Evolutionary conservation across 441 rosid species (phyloP).

Genomic region (Pelargonium exstipulatum): DNA sequence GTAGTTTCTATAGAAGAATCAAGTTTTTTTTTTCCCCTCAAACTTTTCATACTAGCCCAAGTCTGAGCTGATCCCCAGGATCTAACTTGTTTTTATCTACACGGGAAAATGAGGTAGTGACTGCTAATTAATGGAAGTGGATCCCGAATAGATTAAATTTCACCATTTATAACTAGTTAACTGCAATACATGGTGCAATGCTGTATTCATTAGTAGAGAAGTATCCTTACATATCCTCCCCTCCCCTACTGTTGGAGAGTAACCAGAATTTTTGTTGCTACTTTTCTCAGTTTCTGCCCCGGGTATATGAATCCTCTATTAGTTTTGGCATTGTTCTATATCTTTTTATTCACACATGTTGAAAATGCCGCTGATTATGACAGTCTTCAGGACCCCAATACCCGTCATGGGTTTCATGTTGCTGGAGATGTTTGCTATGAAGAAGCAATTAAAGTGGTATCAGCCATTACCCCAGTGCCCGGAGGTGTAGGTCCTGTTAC

Average conservation of each 20-base stretch:
- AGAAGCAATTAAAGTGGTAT: slow-evolving; percentile 27
- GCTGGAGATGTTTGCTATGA: slow-evolving; percentile 28
- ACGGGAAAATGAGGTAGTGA: neutral
- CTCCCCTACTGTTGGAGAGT: neutral
- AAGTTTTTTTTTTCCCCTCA: neutral
- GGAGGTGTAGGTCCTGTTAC: slow-evolving; percentile 30
- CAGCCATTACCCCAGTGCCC: slow-evolving; percentile 30
- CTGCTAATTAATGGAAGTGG: neutral
- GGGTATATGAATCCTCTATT: neutral
- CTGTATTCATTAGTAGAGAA: neutral
- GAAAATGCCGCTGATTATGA: neutral
- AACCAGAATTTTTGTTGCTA: neutral
- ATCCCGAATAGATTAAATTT: neutral
- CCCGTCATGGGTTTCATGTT: slow-evolving; percentile 12
- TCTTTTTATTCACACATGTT: too few species aligned
- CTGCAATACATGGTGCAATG: neutral
- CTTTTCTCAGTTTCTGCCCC: neutral
- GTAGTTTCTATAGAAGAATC: neutral
- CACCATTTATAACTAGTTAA: neutral
- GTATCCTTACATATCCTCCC: neutral
- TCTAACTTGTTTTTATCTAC: neutral
- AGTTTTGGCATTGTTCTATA: too few species aligned
- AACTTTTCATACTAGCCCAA: neutral
- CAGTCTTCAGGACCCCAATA: slow-evolving; percentile 19
- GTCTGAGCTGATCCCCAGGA: neutral